Base-by-base conservation (phyloP, 495 filamentous ascomycete genomes). In the Penicillium pancosmium region DNA sequence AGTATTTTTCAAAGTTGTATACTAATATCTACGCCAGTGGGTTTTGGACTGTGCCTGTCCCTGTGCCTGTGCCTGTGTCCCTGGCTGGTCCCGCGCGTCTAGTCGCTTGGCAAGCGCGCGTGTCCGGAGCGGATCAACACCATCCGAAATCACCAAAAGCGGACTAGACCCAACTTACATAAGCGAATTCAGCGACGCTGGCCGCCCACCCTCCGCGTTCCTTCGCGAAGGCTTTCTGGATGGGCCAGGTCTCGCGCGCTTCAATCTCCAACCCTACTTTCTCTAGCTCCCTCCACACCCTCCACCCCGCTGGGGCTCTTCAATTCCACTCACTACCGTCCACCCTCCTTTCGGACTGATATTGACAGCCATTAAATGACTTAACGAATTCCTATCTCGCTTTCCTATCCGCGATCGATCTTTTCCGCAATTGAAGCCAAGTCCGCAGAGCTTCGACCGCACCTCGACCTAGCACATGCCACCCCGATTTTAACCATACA, bases 241-340 rank as follows among this genome's bases (percentile, higher is more conserved):
- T 62, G 55, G 66, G 68, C 69, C 64, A 69, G 58, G 70, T 74
- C 67, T 69, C 70, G 74, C 70, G 71, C 68, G 68, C 58, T 62
- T 72, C 57, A 64, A 54, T 70, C 63, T 59, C 57, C 61, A 62
- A 82, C 67, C 27, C 68, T 68, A 46, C 73, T 74, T 59, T 78
- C 12, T 87, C 57, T 79, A 53, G 55, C 50, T 40, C 40, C 62
- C 46, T 58, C 59, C 47, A 56, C 58, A 58, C 58, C 81, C 61
- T 80, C 76, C 58, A 56, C 51, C 59, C 36, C 64, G 31, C 43
- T 19, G 62, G 60, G 60, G 47, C 52, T 46, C 44, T 82, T 84
- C 60, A 82, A 40, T 79, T 69, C 90, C 85, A 46, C 88, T 76
- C 64, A 87, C 78, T 33, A 89, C 92, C 33, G 54, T 63, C 57